Evolutionary conservation across 495 filamentous ascomycete genomes (phyloP).

Genomic region (Cryomyces minteri): DNA sequence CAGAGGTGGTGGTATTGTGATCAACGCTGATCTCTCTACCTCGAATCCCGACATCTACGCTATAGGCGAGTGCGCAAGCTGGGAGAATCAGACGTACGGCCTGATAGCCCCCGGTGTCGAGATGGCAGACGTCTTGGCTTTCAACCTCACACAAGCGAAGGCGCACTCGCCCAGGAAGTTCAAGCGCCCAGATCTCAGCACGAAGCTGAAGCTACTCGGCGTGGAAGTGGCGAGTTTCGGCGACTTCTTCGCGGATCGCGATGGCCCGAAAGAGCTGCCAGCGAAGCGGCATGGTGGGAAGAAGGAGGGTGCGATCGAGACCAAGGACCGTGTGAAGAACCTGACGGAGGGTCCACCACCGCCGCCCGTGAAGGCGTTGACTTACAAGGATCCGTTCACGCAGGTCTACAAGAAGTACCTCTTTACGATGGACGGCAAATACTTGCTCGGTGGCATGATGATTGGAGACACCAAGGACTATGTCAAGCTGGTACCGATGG

Average conservation of each 20-base stretch:
- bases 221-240: constrained; percentile 94
- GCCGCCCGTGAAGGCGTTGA: constrained; percentile 62
- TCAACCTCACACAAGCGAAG: constrained; percentile 77
- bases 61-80: constrained; percentile 88
- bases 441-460: constrained; percentile 93
- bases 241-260: constrained; percentile 87
- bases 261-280: constrained; percentile 64
- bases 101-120: constrained; percentile 89
- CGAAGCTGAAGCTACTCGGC: constrained; percentile 82
- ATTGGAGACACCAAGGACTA: constrained; percentile 93
- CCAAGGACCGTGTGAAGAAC: constrained; percentile 25
- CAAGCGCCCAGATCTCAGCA: constrained; percentile 78
- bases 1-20: constrained; percentile 60
- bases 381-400: constrained; percentile 83
- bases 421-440: constrained; percentile 84
- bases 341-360: constrained; percentile 34
- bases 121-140: constrained; percentile 92
- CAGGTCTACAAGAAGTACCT: constrained; percentile 96
- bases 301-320: constrained; percentile 20
- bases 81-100: constrained; percentile 85
- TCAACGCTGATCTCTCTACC: constrained; percentile 55
- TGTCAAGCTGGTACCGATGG: constrained; percentile 85
- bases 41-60: constrained; percentile 65
- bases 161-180: constrained; percentile 50
- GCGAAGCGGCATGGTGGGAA: constrained; percentile 23